Conservation (phyloP, 371 early-diverging fungal genomes). For the Blyttiomyces sp. region DNA sequence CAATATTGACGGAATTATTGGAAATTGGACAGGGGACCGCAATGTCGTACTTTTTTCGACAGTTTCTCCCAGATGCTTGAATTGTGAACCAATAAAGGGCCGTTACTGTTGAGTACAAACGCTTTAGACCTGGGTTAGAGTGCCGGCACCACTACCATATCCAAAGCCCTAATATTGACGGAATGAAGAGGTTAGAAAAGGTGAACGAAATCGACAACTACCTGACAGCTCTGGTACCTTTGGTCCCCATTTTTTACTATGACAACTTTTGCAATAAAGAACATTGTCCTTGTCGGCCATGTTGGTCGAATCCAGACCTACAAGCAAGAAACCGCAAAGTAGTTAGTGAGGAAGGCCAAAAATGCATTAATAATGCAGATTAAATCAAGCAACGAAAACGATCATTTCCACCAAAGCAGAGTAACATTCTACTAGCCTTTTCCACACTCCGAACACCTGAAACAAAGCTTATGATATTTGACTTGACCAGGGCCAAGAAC, state of each 20-base stretch:
- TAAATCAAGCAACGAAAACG: background rate
- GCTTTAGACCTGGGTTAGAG: no score
- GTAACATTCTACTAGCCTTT: conserved; percentile 21
- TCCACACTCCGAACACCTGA: conserved; percentile 36
- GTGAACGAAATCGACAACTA: background rate
- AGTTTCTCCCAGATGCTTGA: no score
- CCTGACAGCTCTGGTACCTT: conserved; percentile 19
- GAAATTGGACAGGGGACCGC: no score
- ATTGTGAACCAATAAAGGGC: no score
- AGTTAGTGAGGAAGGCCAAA: background rate
- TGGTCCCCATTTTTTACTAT: conserved; percentile 47
- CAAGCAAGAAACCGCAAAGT: background rate
- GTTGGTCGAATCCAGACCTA: conserved; percentile 33
- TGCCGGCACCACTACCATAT: conserved; percentile 29
- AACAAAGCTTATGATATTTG: conserved; percentile 49
- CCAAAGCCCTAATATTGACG: conserved; percentile 17
- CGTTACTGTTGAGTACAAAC: no score
- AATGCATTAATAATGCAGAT: background rate
- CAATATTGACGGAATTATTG: no score
- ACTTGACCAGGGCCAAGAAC: conserved; percentile 40
- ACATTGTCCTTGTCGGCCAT: conserved; percentile 38
- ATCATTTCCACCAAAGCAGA: no score
- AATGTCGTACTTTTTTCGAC: no score
- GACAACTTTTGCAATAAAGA: conserved; percentile 41
- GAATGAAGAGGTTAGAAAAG: background rate